phyloP scores from a whole-genome alignment of 1,284 basidiomycete species.

The Fomitopsis palustris region DNA sequence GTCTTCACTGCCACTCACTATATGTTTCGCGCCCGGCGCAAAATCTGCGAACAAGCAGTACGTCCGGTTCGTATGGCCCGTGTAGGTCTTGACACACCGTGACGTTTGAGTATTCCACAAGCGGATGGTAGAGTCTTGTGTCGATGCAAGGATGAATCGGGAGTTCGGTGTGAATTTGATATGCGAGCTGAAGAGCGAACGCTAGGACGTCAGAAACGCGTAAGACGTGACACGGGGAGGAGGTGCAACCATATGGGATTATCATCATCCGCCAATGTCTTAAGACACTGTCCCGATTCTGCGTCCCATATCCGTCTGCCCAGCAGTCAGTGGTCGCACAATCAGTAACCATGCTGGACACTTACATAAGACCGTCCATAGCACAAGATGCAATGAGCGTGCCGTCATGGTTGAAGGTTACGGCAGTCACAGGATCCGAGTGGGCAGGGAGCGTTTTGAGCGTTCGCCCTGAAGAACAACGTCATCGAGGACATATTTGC shows the following conservation, averaged over 20 bases:
- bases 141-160: conserved; percentile 82
- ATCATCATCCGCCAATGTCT: conserved; percentile 94
- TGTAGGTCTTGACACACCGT: conserved; percentile 90
- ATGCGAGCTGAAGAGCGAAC: conserved; percentile 53
- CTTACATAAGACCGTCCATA: conserved; percentile 96
- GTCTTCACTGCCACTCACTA: conserved; percentile 91
- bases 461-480: conserved; percentile 55
- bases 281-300: conserved; percentile 94
- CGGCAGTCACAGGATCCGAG: conserved; percentile 93
- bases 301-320: conserved; percentile 94
- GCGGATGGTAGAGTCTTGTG: conserved; percentile 90
- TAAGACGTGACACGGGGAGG: conserved; percentile 9
- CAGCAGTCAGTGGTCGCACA: conserved; percentile 1
- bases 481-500: not conserved
- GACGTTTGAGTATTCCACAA: conserved; percentile 95
- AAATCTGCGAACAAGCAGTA: conserved; percentile 72
- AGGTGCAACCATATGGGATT: conserved; percentile 82
- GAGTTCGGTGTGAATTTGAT: conserved; percentile 92
- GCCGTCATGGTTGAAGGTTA: conserved; percentile 92
- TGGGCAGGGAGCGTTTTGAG: conserved; percentile 89
- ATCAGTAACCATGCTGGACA: conserved; percentile 8
- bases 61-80: conserved; percentile 78
- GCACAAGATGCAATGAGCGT: conserved; percentile 91
- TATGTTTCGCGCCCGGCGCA: conserved; percentile 52
- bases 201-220: not conserved